These are phyloP conservation scores for Colletotrichum spaethianum DNA, from an alignment of 2,329 filamentous ascomycete genomes.

Conservation along the genomic window DNA sequence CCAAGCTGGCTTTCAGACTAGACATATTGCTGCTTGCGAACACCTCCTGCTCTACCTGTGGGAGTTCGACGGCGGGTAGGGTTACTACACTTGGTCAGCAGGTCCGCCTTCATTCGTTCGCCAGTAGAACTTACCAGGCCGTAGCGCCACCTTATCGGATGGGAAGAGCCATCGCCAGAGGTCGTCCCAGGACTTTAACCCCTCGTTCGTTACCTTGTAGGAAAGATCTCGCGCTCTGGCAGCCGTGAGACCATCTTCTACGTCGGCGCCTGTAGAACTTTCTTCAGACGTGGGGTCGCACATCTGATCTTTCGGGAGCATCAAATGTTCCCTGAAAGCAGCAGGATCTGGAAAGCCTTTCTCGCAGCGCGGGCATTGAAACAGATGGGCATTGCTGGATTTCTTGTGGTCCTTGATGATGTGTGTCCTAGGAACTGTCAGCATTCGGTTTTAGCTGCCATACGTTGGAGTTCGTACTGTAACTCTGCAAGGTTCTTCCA, in stretches of 20 bases:
- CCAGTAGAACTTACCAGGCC: constrained; percentile 18
- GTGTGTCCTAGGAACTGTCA: constrained; percentile 50
- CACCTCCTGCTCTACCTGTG: constrained; percentile 36
- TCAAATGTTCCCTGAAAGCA: constrained; percentile 55
- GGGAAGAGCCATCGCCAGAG: constrained; percentile 33
- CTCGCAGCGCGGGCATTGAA: constrained; percentile 57
- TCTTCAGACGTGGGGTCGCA: constrained; percentile 47
- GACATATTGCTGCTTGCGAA: constrained; percentile 36
- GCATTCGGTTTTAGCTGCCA: background rate
- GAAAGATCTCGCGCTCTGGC: constrained; percentile 1
- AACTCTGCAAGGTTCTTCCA: constrained; percentile 58
- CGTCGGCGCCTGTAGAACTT: background rate
- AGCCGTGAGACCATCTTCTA: constrained; percentile 27
- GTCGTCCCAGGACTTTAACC: constrained; percentile 28
- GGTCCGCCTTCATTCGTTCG: rapidly evolving
- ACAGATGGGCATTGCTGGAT: constrained; percentile 52
- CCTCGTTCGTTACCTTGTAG: background rate
- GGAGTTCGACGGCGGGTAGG: constrained; percentile 31
- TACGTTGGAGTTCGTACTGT: background rate
- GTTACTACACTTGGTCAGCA: constrained; percentile 7
- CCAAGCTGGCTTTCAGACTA: constrained; percentile 29
- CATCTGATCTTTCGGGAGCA: constrained; percentile 57
- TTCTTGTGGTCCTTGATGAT: constrained; percentile 60
- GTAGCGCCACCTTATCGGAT: constrained; percentile 10
- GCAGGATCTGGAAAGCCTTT: constrained; percentile 54